Evolutionary conservation across 2,329 filamentous ascomycete species (phyloP).

Genomic region (Cladosporium sp.): DNA sequence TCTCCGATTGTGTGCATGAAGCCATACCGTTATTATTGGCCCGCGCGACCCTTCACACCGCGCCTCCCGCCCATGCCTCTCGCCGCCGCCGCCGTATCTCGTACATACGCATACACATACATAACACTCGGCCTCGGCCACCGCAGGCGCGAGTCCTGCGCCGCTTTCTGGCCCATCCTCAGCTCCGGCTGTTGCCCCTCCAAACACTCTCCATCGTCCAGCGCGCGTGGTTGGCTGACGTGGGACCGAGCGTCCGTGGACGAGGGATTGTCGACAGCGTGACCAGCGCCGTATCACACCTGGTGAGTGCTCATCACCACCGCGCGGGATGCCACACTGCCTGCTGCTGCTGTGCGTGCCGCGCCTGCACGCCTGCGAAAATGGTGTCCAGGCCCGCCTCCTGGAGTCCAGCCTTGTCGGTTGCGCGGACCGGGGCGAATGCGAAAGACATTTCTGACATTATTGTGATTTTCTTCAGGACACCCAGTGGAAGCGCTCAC

Average conservation of each 20-base stretch:
- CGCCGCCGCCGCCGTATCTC: background rate
- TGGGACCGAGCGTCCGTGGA: slow-evolving; percentile 6
- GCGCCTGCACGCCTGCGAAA: background rate
- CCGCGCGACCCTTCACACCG: slow-evolving; percentile 1
- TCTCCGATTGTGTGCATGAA: slow-evolving; percentile 9
- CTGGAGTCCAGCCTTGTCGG: slow-evolving; percentile 1
- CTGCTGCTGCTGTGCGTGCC: background rate
- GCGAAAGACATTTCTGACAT: slow-evolving; percentile 4
- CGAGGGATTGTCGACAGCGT: slow-evolving; percentile 4
- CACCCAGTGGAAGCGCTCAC: background rate
- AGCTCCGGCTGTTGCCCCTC: slow-evolving; percentile 6
- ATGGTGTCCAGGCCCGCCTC: slow-evolving; percentile 4
- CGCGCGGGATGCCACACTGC: too few relatives aligned
- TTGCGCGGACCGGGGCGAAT: slow-evolving; percentile 1
- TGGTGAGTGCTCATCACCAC: background rate
- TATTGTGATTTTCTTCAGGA: background rate
- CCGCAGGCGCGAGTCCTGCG: background rate
- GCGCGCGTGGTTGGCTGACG: slow-evolving; percentile 7
- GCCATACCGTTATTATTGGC: slow-evolving; percentile 8
- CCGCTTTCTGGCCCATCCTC: background rate
- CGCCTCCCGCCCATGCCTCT: background rate
- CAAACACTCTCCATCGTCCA: background rate
- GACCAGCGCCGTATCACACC: background rate
- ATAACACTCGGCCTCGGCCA: slow-evolving; percentile 8
- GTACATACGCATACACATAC: background rate